Percentiles rank a stretch among this genome's conserved stretches.
Evolutionary conservation across 2,329 filamentous ascomycete species (phyloP).

Genomic region (Neonectria punicea): DNA sequence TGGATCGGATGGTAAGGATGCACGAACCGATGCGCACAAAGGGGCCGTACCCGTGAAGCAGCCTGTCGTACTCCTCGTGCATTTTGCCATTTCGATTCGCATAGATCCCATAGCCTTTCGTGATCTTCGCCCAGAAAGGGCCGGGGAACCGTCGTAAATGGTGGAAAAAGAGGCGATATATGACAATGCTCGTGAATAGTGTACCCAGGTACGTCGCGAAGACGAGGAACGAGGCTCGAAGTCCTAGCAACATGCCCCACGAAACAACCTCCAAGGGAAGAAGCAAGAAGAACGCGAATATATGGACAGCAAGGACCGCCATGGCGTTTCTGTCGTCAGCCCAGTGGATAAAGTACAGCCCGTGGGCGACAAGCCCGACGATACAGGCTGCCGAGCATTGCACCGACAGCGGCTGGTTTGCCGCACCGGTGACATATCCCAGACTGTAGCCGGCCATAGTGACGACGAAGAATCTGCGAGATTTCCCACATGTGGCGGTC

Average conservation of each 20-base stretch:
- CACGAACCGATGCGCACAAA: slow-evolving; percentile 3
- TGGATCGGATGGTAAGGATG: background rate
- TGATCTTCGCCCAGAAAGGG: background rate
- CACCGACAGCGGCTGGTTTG: background rate
- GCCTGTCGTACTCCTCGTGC: background rate
- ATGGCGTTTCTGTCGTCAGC: slow-evolving; percentile 3
- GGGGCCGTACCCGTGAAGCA: background rate
- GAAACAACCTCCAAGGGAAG: background rate
- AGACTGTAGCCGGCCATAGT: background rate
- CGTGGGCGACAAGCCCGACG: background rate
- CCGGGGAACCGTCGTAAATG: background rate
- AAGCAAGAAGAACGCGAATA: background rate
- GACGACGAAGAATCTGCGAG: no score
- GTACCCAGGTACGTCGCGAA: background rate
- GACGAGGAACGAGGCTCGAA: background rate
- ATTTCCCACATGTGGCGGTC: background rate
- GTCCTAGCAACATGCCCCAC: background rate
- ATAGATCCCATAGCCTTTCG: background rate
- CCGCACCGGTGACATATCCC: background rate
- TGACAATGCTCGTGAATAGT: background rate
- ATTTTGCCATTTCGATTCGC: background rate
- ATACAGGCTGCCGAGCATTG: background rate
- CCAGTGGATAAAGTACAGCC: slow-evolving; percentile 7
- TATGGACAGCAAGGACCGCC: background rate
- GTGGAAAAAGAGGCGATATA: slow-evolving; percentile 6